Conservation (phyloP, 1,139 yeast genomes). For the Taphrina wiesneri region DNA sequence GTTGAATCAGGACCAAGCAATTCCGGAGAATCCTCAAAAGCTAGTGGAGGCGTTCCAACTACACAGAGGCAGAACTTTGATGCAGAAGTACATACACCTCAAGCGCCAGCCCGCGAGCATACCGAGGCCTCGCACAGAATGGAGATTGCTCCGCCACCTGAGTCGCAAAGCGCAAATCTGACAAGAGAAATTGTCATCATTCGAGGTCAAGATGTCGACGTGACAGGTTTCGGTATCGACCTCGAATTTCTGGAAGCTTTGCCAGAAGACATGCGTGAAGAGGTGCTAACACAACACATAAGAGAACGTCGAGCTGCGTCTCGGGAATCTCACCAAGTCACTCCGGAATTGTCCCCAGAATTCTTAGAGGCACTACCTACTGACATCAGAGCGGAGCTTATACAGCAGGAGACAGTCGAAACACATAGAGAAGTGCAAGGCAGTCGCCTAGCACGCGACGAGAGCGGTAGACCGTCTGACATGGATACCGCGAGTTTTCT, state of each 20-base stretch:
- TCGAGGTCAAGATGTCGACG: slow-evolving; percentile 79
- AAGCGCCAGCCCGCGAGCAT: background rate
- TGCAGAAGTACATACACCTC: background rate
- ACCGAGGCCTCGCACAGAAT: background rate
- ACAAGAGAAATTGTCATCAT: slow-evolving; percentile 54
- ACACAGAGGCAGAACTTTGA: background rate
- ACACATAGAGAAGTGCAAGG: slow-evolving; percentile 33
- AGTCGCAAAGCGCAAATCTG: background rate
- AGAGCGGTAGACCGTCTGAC: slow-evolving; percentile 6
- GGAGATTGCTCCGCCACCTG: background rate
- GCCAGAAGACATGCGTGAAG: slow-evolving; percentile 92
- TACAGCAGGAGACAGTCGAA: slow-evolving; percentile 59
- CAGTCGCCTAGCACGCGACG: background rate
- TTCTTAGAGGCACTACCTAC: slow-evolving; percentile 82
- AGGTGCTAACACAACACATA: slow-evolving; percentile 83
- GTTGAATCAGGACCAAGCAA: slow-evolving; percentile 48
- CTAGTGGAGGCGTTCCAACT: slow-evolving; percentile 40
- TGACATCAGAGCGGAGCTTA: slow-evolving; percentile 67
- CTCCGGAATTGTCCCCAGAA: slow-evolving; percentile 68
- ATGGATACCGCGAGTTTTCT: slow-evolving; percentile 45
- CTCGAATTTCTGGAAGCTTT: slow-evolving; percentile 87
- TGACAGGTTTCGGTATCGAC: slow-evolving; percentile 87
- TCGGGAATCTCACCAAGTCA: slow-evolving; percentile 44
- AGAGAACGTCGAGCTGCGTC: slow-evolving; percentile 60
- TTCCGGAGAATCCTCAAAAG: slow-evolving; percentile 38